phyloP scores from a whole-genome alignment of 768 basidiomycete genomes.

The Trametes cingulata region DNA sequence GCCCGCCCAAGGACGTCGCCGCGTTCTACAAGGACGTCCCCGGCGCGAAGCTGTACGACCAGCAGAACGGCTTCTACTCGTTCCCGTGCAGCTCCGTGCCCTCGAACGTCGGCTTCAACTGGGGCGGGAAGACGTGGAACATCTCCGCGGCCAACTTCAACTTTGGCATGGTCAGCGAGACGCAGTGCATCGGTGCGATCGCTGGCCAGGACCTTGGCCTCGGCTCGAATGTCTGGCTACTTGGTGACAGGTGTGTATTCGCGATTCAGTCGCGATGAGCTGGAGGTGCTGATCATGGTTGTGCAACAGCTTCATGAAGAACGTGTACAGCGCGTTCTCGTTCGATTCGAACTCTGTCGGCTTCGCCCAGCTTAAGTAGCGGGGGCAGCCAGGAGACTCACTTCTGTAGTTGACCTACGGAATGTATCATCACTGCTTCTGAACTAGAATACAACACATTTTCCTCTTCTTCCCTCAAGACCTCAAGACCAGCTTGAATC shows the following conservation, averaged over 20 bases:
- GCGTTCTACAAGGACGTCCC: conserved; percentile 31
- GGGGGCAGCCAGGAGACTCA: too few species aligned
- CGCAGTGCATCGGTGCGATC: conserved; percentile 28
- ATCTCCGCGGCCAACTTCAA: conserved; percentile 30
- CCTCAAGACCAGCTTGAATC: too few species aligned
- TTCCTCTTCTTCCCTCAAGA: too few species aligned
- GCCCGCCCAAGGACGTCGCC: conserved; percentile 24
- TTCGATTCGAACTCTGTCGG: conserved; percentile 25
- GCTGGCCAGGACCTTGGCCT: conserved; percentile 21
- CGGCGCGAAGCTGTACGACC: conserved; percentile 21
- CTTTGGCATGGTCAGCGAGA: conserved; percentile 4
- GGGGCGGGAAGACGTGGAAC: conserved; percentile 24
- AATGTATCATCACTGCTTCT: too few species aligned
- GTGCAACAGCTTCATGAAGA: conserved; percentile 23
- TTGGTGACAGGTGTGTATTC: conserved; percentile 16
- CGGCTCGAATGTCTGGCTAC: conserved; percentile 24
- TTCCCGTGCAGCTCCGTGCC: conserved; percentile 23
- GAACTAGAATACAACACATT: too few species aligned
- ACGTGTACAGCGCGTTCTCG: conserved; percentile 28
- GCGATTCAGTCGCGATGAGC: not conserved
- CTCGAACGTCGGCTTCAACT: conserved; percentile 21
- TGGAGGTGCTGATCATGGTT: not conserved
- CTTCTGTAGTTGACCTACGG: too few species aligned
- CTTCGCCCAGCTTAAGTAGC: conserved; percentile 23
- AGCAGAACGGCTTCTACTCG: conserved; percentile 27